Evolutionary conservation across 2,329 filamentous ascomycete genomes (phyloP).

Genomic region (Sordariomycetes sp.): DNA sequence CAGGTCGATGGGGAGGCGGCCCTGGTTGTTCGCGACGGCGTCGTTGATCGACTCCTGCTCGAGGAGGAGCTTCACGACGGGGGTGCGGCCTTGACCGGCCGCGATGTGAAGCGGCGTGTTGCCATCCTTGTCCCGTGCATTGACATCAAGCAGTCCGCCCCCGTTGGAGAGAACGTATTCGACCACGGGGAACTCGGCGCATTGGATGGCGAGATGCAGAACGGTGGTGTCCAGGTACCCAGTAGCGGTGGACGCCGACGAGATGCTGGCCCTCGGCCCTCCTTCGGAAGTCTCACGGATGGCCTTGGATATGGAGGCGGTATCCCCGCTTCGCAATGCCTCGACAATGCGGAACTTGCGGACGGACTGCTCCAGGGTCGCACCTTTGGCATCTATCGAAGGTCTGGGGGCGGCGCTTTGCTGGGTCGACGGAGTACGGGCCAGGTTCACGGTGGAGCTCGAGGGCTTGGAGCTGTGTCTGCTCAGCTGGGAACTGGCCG

Average conservation of each 20-base stretch:
- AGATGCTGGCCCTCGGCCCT: constrained; percentile 44
- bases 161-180: constrained; percentile 86
- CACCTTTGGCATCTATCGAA: constrained; percentile 26
- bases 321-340: constrained; percentile 82
- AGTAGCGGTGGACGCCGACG: constrained; percentile 34
- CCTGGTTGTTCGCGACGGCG: constrained; percentile 71
- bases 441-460: constrained; percentile 24
- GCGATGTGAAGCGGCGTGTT: constrained; percentile 91
- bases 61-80: constrained; percentile 74
- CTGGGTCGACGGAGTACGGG: constrained; percentile 15
- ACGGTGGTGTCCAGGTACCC: constrained; percentile 75
- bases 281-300: constrained; percentile 56
- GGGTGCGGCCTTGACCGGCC: constrained; percentile 66
- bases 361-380: constrained; percentile 81
- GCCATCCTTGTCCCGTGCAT: constrained; percentile 68
- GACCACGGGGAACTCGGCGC: constrained; percentile 82
- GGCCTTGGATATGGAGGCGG: constrained; percentile 76
- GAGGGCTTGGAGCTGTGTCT: constrained; percentile 38
- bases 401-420: constrained; percentile 7
- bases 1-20: constrained; percentile 77
- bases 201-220: constrained; percentile 89
- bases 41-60: constrained; percentile 82
- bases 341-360: constrained; percentile 92
- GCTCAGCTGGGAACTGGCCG: constrained; percentile 19
- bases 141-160: constrained; percentile 57